Percentiles rank a stretch among this genome's conserved stretches.
These are phyloP conservation scores for Grosmannia serpens DNA, from an alignment of 2,329 filamentous ascomycete genomes.

Conservation along the genomic window DNA sequence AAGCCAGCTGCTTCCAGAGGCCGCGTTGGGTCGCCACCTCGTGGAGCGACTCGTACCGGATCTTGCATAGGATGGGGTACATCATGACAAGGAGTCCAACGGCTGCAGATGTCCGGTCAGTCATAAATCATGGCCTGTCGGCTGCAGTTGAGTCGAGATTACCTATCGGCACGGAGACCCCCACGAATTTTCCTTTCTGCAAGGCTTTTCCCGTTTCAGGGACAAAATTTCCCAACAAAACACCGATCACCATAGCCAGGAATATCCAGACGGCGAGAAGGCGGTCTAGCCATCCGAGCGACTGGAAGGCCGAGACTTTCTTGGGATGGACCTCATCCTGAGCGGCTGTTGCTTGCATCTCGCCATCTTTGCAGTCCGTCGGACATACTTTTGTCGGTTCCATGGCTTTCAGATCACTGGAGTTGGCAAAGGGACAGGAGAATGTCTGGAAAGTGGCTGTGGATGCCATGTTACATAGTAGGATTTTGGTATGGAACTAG, in stretches of 20 bases:
- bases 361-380: no score
- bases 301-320: slow-evolving; percentile 34
- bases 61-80: slow-evolving; percentile 86
- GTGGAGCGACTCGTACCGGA: slow-evolving; percentile 66
- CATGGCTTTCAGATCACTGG: no score
- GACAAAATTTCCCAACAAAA: slow-evolving; percentile 67
- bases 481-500: no score
- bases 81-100: slow-evolving; percentile 82
- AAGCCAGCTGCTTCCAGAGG: slow-evolving; percentile 69
- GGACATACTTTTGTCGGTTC: no score
- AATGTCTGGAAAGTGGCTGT: no score
- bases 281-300: slow-evolving; percentile 48
- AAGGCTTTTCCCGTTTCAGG: slow-evolving; percentile 47
- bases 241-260: slow-evolving; percentile 64
- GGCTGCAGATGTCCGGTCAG: slow-evolving; percentile 32
- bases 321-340: neutral
- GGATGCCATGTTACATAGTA: no score
- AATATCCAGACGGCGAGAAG: slow-evolving; percentile 64
- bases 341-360: no score
- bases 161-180: slow-evolving; percentile 27
- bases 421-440: no score
- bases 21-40: slow-evolving; percentile 45
- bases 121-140: neutral
- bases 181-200: slow-evolving; percentile 59
- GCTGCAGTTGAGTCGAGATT: neutral